Percentiles rank a stretch among this genome's conserved stretches.
Conservation (phyloP, 805 yeast genomes). For the Zygosaccharomyces lentus region DNA sequence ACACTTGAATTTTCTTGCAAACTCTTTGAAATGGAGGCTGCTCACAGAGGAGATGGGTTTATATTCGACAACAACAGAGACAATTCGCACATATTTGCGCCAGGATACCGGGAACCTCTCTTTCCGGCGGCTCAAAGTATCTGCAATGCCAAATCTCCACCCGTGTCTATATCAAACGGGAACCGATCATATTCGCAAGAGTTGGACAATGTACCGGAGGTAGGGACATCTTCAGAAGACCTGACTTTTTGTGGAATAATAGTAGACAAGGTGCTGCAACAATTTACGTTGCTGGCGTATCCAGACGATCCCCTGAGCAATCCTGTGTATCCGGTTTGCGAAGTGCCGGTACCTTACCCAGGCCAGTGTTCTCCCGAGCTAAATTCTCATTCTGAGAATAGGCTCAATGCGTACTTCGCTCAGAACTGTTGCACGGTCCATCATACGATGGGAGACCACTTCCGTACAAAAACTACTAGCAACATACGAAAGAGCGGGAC, state of each 20-base stretch:
- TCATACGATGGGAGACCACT: not conserved
- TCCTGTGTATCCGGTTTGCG: not conserved
- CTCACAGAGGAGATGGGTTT: no score
- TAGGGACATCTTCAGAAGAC: conserved; percentile 1
- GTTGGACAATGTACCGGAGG: not conserved
- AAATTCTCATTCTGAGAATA: not conserved
- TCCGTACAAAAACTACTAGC: not conserved
- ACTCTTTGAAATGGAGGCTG: no score
- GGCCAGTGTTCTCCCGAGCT: not conserved
- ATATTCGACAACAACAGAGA: no score
- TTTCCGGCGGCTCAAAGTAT: not conserved
- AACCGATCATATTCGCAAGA: not conserved
- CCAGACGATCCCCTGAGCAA: conserved; percentile 2
- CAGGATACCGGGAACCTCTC: not conserved
- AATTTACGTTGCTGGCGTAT: conserved; percentile 1
- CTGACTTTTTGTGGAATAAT: not conserved
- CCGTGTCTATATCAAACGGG: not conserved
- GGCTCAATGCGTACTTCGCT: not conserved
- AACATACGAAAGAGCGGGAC: not conserved
- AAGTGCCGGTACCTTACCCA: not conserved
- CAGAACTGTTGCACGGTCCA: not conserved
- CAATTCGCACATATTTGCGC: not conserved
- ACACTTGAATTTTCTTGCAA: no score
- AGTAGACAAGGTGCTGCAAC: conserved; percentile 3
- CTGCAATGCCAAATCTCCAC: not conserved